Percentiles rank a stretch among this genome's conserved stretches.
These are phyloP conservation scores for Wickerhamiella nectarea DNA, from an alignment of 805 yeast species.

Conservation along the genomic window DNA sequence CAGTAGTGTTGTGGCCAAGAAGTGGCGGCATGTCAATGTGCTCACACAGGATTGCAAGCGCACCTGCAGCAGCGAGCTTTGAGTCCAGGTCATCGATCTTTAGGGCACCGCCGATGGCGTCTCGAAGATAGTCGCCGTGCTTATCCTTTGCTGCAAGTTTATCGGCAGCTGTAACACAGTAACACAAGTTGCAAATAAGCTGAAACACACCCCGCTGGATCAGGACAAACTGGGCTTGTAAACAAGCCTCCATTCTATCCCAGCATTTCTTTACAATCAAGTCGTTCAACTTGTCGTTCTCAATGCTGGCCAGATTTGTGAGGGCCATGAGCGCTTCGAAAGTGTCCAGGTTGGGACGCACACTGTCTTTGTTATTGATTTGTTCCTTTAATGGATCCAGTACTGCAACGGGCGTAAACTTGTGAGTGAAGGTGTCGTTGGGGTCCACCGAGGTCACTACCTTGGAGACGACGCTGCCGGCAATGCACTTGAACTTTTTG, in stretches of 20 bases:
- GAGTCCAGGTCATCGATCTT: conserved; percentile 24
- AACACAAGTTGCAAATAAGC: conserved; percentile 46
- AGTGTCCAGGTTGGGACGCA: conserved; percentile 26
- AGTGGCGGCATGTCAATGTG: conserved; percentile 26
- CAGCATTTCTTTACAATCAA: conserved; percentile 32
- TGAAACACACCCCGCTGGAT: conserved; percentile 52
- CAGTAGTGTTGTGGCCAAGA: conserved; percentile 20
- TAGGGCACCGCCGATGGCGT: conserved; percentile 21
- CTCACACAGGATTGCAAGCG: conserved; percentile 28
- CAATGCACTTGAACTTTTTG: conserved; percentile 14
- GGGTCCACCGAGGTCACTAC: conserved; percentile 28
- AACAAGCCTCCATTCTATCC: conserved; percentile 32
- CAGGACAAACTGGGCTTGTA: conserved; percentile 34
- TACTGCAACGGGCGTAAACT: conserved; percentile 23
- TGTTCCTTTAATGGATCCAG: conserved; percentile 24
- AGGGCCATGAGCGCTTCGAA: conserved; percentile 49
- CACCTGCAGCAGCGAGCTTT: conserved; percentile 29
- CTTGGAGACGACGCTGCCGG: conserved; percentile 25
- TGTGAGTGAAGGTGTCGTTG: conserved; percentile 23
- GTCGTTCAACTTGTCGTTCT: conserved; percentile 30
- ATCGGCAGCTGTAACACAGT: conserved; percentile 26
- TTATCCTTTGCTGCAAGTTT: conserved; percentile 25
- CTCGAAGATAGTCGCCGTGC: conserved; percentile 23
- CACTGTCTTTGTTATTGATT: conserved; percentile 18
- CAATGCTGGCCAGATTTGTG: conserved; percentile 48